Conservation (phyloP, 1,139 yeast genomes). For the Yamadazyma songkhlaensis region DNA sequence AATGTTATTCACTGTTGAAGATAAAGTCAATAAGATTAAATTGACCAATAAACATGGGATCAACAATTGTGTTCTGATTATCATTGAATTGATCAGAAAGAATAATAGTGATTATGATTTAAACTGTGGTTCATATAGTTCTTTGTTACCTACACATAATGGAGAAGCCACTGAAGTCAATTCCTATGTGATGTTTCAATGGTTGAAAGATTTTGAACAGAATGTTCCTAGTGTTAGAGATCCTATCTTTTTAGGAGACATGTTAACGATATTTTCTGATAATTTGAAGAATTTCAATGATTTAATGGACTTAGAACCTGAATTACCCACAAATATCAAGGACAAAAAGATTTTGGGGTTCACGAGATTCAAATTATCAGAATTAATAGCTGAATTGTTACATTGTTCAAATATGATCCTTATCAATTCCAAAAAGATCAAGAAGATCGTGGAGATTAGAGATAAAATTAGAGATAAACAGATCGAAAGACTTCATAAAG, state of each 20-base stretch:
- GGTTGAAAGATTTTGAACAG: conserved; percentile 48
- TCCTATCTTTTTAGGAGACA: conserved; percentile 45
- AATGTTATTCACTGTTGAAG: conserved; percentile 27
- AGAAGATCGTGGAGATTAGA: conserved; percentile 32
- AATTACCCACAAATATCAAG: conserved; percentile 19
- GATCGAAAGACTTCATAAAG: conserved; percentile 27
- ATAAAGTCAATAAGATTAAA: conserved; percentile 14
- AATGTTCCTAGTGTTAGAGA: conserved; percentile 48
- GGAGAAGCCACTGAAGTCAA: conserved; percentile 39
- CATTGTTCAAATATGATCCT: conserved; percentile 51
- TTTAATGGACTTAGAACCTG: conserved; percentile 27
- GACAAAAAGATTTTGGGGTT: conserved; percentile 31
- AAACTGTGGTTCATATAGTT: conserved; percentile 42
- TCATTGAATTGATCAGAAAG: conserved; percentile 47
- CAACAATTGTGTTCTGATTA: conserved; percentile 45
- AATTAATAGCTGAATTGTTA: conserved; percentile 44
- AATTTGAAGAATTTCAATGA: conserved; percentile 30
- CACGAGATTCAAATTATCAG: conserved; percentile 42
- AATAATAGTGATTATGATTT: conserved; percentile 49
- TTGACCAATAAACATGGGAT: conserved; percentile 45
- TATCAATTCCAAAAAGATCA: conserved; percentile 39
- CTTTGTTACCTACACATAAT: conserved; percentile 28
- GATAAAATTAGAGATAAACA: conserved; percentile 36
- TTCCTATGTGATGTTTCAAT: conserved; percentile 43
- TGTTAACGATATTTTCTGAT: conserved; percentile 41